Base-by-base conservation (phyloP, 2,329 filamentous ascomycete genomes). In the Xylaria arbuscula region DNA sequence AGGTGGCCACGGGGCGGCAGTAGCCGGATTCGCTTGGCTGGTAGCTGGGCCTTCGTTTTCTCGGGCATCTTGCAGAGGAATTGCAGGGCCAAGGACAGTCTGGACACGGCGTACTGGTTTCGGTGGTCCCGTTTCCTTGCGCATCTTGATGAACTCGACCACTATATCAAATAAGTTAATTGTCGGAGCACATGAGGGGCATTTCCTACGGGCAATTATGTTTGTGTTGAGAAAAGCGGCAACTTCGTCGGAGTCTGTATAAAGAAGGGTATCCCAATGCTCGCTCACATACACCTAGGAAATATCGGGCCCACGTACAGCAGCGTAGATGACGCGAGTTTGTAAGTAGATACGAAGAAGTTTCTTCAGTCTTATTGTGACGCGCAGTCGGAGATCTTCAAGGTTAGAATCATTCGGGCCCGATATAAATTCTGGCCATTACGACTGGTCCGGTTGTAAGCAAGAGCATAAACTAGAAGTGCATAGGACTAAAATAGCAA, bases 281-380 rank as follows among this genome's bases (percentile, higher is more conserved):
- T 67, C 65, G 13, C n/a, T 38, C 3, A 17, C 65, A 40, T 63
- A 3, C 3, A 15, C 17, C 65, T 60, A 67, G 55, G 64, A 67
- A 45, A 50, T 6, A 22, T 48, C 32, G 3, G 54, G 48, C 19
- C 38, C 54, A 28, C 55, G 4, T 13, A 32, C 15, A 24, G 38
- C 60, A 28, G 3, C 15, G 32, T 63, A 67, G 13, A 67, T 42
- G 3, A 47, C 38, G 8, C 36, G 36, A 32, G 28, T 9, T 15
- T 54, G 13, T 10, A 64, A 13, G 38, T 60, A 67, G 11, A 67
- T 57, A 2, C 13, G 13, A 32, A 67, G 64, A 34, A 67, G 13
- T 9, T 59, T 28, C 47, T 48, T 55, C 9, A 67, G 22, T 19
- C n/a, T 45, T 40, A 22, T 55, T 19, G 54, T 22, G 13, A 64